Conservation (phyloP, 345 rosid genomes). For the Eucalyptus curtisii region DNA sequence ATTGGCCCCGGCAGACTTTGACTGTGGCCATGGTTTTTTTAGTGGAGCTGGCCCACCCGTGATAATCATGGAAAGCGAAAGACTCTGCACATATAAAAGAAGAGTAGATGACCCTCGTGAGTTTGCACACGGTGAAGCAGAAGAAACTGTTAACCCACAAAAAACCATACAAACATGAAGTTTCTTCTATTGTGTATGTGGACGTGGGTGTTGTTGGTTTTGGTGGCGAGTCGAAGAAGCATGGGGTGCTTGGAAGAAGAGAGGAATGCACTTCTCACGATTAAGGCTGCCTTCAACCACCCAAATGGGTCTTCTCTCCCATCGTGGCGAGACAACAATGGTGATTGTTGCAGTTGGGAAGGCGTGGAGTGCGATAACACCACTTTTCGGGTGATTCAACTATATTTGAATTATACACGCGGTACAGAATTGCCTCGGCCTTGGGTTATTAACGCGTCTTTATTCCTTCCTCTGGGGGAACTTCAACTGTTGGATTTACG, state of each 20-base stretch:
- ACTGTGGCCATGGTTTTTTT: background rate
- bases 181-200: background rate
- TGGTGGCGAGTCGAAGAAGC: background rate
- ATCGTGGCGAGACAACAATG: rapidly evolving
- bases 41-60: background rate
- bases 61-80: background rate
- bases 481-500: background rate
- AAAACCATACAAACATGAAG: background rate
- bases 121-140: background rate
- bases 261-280: background rate
- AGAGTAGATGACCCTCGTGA: background rate
- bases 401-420: rapidly evolving
- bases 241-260: background rate
- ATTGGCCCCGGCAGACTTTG: rapidly evolving
- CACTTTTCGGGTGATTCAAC: background rate
- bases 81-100: background rate
- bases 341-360: background rate
- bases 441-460: background rate
- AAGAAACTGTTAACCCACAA: background rate
- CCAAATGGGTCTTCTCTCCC: too few species aligned
- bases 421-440: rapidly evolving
- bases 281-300: background rate
- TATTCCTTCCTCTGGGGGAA: background rate
- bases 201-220: background rate
- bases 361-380: background rate